A percentile compares a stretch with the other conserved stretches of the same genome.
Evolutionary conservation across 192 early-diverging fungal genomes (phyloP).

Genomic region (Backusella parvicylindrica): DNA sequence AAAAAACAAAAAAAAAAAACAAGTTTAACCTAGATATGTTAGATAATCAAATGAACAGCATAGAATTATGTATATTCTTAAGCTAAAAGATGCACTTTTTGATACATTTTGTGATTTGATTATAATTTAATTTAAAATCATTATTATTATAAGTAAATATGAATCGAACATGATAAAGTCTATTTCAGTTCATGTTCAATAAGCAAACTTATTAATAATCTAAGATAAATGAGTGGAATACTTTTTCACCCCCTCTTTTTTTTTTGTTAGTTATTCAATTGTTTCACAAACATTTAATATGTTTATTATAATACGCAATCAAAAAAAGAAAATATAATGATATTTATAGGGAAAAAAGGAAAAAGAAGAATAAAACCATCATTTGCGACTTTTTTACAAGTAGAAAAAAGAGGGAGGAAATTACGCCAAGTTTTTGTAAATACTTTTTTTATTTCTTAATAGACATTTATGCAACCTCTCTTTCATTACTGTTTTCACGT

Average conservation of each 20-base stretch:
- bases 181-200: no score
- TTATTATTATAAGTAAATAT: background rate
- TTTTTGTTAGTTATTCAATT: background rate
- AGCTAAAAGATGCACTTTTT: no score
- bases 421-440: background rate
- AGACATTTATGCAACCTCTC: background rate
- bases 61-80: no score
- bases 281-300: background rate
- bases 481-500: background rate
- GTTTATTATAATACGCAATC: background rate
- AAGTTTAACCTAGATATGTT: no score
- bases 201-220: no score
- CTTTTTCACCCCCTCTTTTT: background rate
- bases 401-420: background rate
- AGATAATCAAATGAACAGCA: no score
- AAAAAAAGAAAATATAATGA: background rate
- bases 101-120: no score
- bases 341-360: background rate
- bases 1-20: no score
- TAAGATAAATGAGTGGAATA: background rate
- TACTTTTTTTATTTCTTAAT: background rate
- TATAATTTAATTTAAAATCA: no score
- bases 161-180: background rate
- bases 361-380: no score
- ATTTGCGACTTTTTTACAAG: background rate